phyloP scores from a whole-genome alignment of 148 eudicot genomes.

The Drosera capensis region DNA sequence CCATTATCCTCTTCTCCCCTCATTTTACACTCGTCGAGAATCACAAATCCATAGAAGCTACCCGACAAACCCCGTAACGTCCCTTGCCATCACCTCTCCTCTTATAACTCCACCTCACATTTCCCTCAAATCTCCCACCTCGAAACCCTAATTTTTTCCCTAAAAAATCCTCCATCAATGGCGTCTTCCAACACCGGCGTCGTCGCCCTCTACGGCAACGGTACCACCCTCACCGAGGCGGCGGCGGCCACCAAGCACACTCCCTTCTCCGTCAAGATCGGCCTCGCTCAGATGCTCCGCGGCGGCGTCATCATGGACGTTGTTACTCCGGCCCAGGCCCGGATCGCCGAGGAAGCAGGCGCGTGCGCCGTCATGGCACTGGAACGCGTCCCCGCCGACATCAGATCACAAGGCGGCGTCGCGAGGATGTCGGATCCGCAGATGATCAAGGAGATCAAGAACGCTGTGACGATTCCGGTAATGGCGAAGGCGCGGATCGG shows the following conservation, averaged over 20 bases:
- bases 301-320: slow-evolving; percentile 32
- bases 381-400: slow-evolving; percentile 7
- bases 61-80: too few relatives aligned
- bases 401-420: background rate
- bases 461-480: background rate
- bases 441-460: background rate
- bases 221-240: slow-evolving; percentile 24
- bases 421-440: slow-evolving; percentile 2
- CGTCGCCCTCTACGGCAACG: slow-evolving; percentile 26
- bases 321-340: slow-evolving; percentile 19
- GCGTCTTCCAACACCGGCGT: too few relatives aligned
- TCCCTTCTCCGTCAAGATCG: slow-evolving; percentile 21
- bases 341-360: slow-evolving; percentile 28
- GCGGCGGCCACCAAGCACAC: slow-evolving; percentile 21
- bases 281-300: slow-evolving; percentile 29
- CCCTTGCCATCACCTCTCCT: too few relatives aligned
- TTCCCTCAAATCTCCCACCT: too few relatives aligned
- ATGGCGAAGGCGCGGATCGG: background rate
- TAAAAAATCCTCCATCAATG: too few relatives aligned
- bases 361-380: slow-evolving; percentile 20
- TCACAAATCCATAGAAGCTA: too few relatives aligned
- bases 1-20: too few relatives aligned
- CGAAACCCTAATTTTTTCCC: too few relatives aligned
- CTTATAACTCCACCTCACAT: too few relatives aligned
- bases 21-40: too few relatives aligned